These are phyloP conservation scores for Mytilinidion resinicola DNA, from an alignment of 495 filamentous ascomycete genomes.

Conservation along the genomic window DNA sequence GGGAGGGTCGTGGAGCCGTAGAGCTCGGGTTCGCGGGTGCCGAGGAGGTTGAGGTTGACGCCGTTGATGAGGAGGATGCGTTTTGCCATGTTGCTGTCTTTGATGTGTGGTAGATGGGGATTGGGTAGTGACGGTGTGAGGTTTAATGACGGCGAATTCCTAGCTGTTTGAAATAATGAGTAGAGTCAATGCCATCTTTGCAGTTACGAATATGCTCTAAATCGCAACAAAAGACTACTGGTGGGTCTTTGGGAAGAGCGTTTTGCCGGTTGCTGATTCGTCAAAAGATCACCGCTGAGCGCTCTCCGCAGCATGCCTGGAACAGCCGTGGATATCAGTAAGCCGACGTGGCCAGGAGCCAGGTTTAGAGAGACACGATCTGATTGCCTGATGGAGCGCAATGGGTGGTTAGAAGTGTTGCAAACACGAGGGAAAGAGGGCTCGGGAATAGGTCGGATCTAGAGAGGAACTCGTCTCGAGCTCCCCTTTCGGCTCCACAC, in stretches of 20 bases:
- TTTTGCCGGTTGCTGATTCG: constrained; percentile 10
- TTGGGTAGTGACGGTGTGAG: neutral
- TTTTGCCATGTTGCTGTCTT: constrained; percentile 35
- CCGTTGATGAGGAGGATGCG: constrained; percentile 71
- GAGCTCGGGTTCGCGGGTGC: constrained; percentile 63
- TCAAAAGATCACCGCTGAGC: constrained; percentile 3
- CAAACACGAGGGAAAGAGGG: too few relatives aligned
- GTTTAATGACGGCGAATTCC: too few relatives aligned
- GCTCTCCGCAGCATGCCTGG: neutral
- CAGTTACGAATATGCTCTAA: too few relatives aligned
- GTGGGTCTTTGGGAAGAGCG: constrained; percentile 5
- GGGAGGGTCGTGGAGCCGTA: constrained; percentile 60
- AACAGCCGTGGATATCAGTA: too few relatives aligned
- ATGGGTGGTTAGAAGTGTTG: neutral
- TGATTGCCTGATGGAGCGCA: too few relatives aligned
- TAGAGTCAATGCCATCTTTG: too few relatives aligned
- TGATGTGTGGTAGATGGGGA: neutral
- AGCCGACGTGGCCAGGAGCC: too few relatives aligned
- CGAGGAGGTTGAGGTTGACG: constrained; percentile 75
- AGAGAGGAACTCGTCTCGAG: too few relatives aligned
- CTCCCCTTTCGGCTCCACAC: neutral
- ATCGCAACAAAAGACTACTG: neutral
- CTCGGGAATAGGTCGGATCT: too few relatives aligned
- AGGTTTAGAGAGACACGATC: too few relatives aligned
- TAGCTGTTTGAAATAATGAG: too few relatives aligned